Evolutionary conservation across 306 rosid species (phyloP).

Genomic region (Carpinus fangiana): DNA sequence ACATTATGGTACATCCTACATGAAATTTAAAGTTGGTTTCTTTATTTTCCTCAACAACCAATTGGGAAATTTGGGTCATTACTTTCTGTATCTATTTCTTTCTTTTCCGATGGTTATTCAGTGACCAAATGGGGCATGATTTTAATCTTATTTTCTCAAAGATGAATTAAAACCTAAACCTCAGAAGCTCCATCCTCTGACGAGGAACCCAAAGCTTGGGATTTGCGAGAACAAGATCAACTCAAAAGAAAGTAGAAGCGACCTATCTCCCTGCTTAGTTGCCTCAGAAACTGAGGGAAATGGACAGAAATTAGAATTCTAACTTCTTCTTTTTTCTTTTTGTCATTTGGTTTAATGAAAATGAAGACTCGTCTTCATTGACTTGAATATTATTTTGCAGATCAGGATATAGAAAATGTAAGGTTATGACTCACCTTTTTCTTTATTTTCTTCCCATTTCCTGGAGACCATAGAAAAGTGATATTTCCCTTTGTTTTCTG

Average conservation of each 20-base stretch:
- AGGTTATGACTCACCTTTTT: neutral
- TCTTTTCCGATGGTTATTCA: neutral
- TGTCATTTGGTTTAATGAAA: too few relatives aligned
- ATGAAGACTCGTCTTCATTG: neutral
- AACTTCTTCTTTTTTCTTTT: neutral
- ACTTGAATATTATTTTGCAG: neutral
- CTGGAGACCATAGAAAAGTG: neutral
- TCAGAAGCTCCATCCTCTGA: neutral
- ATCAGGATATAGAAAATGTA: neutral
- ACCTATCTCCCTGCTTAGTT: too few relatives aligned
- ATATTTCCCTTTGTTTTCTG: slow-evolving; percentile 1
- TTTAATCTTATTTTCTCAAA: too few relatives aligned
- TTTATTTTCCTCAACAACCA: neutral
- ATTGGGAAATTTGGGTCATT: neutral
- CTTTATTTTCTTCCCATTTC: neutral
- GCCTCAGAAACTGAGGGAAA: too few relatives aligned
- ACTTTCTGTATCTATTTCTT: neutral
- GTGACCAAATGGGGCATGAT: too few relatives aligned
- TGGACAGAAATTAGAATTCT: too few relatives aligned
- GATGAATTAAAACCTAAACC: neutral
- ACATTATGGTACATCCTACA: neutral
- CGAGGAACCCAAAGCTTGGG: neutral
- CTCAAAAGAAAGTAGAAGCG: too few relatives aligned
- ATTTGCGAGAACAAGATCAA: too few relatives aligned
- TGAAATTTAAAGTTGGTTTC: neutral